Evolutionary conservation across 495 filamentous ascomycete species (phyloP).

Genomic region (Stereocaulon alpinum): DNA sequence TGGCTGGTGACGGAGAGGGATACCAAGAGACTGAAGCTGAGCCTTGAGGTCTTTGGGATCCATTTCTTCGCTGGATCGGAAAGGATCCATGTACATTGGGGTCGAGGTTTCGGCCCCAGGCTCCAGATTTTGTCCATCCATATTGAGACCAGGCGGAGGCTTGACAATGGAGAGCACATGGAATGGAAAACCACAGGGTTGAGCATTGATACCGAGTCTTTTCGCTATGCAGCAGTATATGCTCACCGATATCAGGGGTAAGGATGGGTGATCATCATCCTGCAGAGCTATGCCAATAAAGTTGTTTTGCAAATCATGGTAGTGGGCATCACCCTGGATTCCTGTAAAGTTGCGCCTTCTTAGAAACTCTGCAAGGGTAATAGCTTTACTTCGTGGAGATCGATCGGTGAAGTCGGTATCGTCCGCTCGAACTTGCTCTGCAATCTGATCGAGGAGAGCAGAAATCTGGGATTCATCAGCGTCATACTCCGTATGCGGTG

Average conservation of each 20-base stretch:
- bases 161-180: conserved; percentile 69
- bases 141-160: conserved; percentile 45
- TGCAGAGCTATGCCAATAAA: conserved; percentile 64
- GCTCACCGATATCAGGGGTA: conserved; percentile 69
- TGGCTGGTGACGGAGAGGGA: conserved; percentile 40
- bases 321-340: conserved; percentile 49
- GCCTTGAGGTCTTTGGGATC: conserved; percentile 44
- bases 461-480: conserved; percentile 40
- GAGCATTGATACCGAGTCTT: conserved; percentile 57
- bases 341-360: conserved; percentile 56
- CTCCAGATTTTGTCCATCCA: conserved; percentile 49
- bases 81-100: conserved; percentile 78
- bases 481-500: neutral
- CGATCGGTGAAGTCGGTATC: conserved; percentile 40
- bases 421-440: conserved; percentile 38
- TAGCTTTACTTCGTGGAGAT: conserved; percentile 54
- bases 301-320: conserved; percentile 72
- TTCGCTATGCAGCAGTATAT: conserved; percentile 60
- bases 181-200: conserved; percentile 64
- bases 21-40: conserved; percentile 54
- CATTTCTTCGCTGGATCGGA: conserved; percentile 57
- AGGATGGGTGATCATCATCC: conserved; percentile 52
- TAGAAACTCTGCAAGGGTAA: conserved; percentile 56
- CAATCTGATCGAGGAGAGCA: conserved; percentile 51
- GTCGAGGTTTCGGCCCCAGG: conserved; percentile 30